Percentiles rank a stretch among this genome's conserved stretches.
phyloP scores from a whole-genome alignment of 2,329 filamentous ascomycete species.

The Fusarium coffeatum region DNA sequence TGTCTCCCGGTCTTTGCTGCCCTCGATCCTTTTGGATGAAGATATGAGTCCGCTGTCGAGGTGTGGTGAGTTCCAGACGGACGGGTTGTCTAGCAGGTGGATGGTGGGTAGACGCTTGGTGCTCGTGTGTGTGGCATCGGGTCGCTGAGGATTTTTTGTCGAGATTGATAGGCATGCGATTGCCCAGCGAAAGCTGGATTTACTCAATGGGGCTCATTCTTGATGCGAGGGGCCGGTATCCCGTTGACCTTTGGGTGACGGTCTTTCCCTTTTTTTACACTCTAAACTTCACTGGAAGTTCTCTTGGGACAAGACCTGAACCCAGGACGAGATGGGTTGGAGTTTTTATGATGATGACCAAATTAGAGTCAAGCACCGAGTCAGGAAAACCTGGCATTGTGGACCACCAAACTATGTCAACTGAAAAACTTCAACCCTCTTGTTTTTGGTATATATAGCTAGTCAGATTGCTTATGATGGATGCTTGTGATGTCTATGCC shows the following conservation, averaged over 20 bases:
- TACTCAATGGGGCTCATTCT: conserved; percentile 99
- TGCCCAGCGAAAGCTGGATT: conserved; percentile 77
- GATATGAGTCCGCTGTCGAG: conserved; percentile 80
- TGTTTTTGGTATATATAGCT: conserved; percentile 6
- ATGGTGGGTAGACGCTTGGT: conserved; percentile 61
- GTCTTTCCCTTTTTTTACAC: conserved; percentile 48
- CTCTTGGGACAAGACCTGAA: conserved; percentile 43
- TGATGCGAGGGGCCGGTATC: conserved; percentile 83
- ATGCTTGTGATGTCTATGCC: neutral
- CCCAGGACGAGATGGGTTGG: conserved; percentile 50
- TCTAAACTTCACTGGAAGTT: conserved; percentile 59
- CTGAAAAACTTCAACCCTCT: conserved; percentile 48
- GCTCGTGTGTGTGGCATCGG: conserved; percentile 55
- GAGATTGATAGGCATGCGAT: conserved; percentile 99
- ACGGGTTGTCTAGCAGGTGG: conserved; percentile 44
- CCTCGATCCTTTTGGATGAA: conserved; percentile 75
- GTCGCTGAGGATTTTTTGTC: conserved; percentile 81
- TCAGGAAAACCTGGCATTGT: conserved; percentile 52
- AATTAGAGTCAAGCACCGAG: conserved; percentile 99
- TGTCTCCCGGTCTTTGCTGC: conserved; percentile 47
- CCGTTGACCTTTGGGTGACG: conserved; percentile 40
- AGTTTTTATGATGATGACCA: conserved; percentile 89
- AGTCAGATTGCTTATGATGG: neutral
- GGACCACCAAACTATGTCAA: conserved; percentile 50
- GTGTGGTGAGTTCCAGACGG: conserved; percentile 35